Conservation (phyloP, 1,139 yeast genomes). For the Candida pseudoviswanathii region DNA sequence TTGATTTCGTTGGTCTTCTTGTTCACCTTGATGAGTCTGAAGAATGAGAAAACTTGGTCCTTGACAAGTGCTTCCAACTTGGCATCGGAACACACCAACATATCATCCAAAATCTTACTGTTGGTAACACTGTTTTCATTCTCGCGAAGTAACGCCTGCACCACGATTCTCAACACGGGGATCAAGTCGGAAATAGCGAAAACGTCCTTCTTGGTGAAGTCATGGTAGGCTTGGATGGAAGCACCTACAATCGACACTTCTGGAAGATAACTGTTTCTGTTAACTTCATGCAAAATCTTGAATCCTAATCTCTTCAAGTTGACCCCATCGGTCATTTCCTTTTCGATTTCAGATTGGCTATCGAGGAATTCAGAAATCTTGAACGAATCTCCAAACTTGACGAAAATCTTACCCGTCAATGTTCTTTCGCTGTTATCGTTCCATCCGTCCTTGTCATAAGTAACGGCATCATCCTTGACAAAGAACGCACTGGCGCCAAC, state of each 20-base stretch:
- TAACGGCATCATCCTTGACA: slow-evolving; percentile 13
- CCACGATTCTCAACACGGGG: slow-evolving; percentile 31
- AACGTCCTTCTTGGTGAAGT: slow-evolving; percentile 24
- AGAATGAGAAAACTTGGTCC: slow-evolving; percentile 34
- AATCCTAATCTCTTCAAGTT: slow-evolving; percentile 48
- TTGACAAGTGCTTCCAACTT: slow-evolving; percentile 27
- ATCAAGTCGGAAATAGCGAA: slow-evolving; percentile 29
- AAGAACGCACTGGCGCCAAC: slow-evolving; percentile 38
- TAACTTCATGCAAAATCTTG: slow-evolving; percentile 43
- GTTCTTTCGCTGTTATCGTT: slow-evolving; percentile 30
- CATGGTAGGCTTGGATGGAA: slow-evolving; percentile 37
- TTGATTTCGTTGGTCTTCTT: slow-evolving; percentile 27
- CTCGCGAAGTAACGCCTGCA: slow-evolving; percentile 26
- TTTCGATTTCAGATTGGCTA: slow-evolving; percentile 8
- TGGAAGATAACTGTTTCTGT: slow-evolving; percentile 38
- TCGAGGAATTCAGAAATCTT: slow-evolving; percentile 29
- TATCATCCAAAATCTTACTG: slow-evolving; percentile 20
- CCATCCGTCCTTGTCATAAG: slow-evolving; percentile 20
- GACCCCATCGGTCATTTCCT: slow-evolving; percentile 16
- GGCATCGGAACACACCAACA: slow-evolving; percentile 18
- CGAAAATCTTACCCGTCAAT: slow-evolving; percentile 42
- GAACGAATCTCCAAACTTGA: slow-evolving; percentile 40
- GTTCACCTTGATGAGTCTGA: slow-evolving; percentile 37
- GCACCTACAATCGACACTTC: slow-evolving; percentile 43
- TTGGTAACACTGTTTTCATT: slow-evolving; percentile 24